Evolutionary conservation across 495 filamentous ascomycete species (phyloP).

Genomic region (Penicillium macrosclerotiorum): DNA sequence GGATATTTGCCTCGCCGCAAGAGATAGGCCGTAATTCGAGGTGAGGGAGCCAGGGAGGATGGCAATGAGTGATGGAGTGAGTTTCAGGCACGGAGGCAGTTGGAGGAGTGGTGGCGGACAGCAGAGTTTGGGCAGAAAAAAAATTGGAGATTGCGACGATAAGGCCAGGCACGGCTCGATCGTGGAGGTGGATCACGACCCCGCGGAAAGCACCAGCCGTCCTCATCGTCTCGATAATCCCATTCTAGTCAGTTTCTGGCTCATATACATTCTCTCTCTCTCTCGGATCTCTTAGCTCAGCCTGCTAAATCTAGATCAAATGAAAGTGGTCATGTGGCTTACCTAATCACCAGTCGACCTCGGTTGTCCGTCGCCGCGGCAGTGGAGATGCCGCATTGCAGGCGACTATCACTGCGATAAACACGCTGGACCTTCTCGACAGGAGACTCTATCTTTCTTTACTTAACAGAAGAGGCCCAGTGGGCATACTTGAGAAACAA

Average conservation of each 20-base stretch:
- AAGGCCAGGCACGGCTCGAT: conserved; percentile 12
- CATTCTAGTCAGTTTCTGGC: too few species aligned
- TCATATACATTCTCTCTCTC: neutral
- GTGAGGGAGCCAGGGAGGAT: conserved; percentile 56
- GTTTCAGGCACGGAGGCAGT: neutral
- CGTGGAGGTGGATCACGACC: conserved; percentile 2
- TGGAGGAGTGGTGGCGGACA: conserved; percentile 2
- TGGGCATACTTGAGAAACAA: neutral
- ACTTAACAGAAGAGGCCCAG: neutral
- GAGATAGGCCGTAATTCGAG: conserved; percentile 57
- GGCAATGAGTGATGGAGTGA: neutral
- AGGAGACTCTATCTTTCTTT: neutral
- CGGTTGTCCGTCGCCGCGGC: conserved; percentile 18
- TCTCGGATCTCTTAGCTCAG: neutral
- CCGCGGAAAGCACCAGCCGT: too few species aligned
- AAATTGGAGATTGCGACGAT: conserved; percentile 11
- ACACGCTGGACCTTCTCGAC: conserved; percentile 1
- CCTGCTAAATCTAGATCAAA: conserved; percentile 1
- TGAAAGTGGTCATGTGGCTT: conserved; percentile 10
- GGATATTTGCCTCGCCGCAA: conserved; percentile 51
- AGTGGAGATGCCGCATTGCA: conserved; percentile 11
- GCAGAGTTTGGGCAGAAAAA: conserved; percentile 17
- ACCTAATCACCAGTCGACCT: conserved; percentile 25
- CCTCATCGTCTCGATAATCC: neutral
- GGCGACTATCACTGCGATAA: neutral